These are phyloP conservation scores for Pisolithus sp. DNA, from an alignment of 768 basidiomycete species.

Conservation along the genomic window DNA sequence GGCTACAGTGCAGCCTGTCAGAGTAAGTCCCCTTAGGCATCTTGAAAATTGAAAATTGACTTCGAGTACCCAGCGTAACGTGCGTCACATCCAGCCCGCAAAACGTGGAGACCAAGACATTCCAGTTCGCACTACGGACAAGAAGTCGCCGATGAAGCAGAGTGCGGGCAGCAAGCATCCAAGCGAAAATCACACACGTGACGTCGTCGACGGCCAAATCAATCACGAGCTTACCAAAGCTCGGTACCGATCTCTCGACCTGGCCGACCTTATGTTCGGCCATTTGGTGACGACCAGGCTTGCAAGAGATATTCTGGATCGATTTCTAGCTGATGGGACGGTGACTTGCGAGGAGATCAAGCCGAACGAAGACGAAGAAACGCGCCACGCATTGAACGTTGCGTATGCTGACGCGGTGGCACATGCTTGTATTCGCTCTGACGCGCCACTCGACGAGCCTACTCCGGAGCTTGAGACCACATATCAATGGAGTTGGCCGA, in stretches of 20 bases:
- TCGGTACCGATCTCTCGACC: slow-evolving; percentile 6
- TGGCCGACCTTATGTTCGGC: slow-evolving; percentile 11
- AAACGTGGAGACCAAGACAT: too few relatives aligned
- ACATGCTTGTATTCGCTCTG: neutral
- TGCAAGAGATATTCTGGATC: slow-evolving; percentile 1
- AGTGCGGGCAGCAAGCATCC: slow-evolving; percentile 2
- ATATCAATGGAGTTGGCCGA: slow-evolving; percentile 1
- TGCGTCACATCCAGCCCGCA: too few relatives aligned
- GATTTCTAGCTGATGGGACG: neutral
- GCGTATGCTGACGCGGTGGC: neutral
- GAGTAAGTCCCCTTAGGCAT: too few relatives aligned
- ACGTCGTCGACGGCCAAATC: neutral
- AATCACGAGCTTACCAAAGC: slow-evolving; percentile 4
- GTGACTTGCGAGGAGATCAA: neutral
- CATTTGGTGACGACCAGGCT: slow-evolving; percentile 3
- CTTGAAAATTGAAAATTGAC: too few relatives aligned
- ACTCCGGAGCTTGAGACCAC: neutral
- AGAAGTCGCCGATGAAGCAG: slow-evolving; percentile 1
- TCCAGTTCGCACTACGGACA: too few relatives aligned
- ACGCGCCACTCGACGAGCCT: neutral
- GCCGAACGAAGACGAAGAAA: neutral
- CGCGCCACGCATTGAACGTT: neutral
- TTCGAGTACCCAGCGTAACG: too few relatives aligned
- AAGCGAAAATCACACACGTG: slow-evolving; percentile 1
- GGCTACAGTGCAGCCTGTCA: too few relatives aligned